Conservation (phyloP, 495 filamentous ascomycete genomes). For the Bacidia rubella region DNA sequence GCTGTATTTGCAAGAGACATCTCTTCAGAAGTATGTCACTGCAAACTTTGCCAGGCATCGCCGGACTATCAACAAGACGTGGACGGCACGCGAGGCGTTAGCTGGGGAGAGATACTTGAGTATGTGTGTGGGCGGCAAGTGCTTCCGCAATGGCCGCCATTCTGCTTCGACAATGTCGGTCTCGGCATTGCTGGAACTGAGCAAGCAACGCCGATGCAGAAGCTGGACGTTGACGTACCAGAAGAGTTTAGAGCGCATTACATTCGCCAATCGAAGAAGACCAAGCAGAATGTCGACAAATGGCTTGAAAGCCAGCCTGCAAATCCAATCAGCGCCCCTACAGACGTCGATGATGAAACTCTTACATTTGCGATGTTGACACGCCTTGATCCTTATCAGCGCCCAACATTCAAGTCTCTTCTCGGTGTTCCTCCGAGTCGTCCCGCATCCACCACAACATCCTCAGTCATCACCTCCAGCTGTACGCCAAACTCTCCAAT, state of each 20-base stretch:
- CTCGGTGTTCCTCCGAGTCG: constrained; percentile 51
- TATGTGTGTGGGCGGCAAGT: constrained; percentile 76
- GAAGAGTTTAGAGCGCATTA: constrained; percentile 85
- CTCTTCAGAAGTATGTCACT: constrained; percentile 62
- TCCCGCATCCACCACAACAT: constrained; percentile 22
- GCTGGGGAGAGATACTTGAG: constrained; percentile 94
- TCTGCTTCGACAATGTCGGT: constrained; percentile 47
- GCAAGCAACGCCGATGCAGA: constrained; percentile 54
- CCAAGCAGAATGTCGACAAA: constrained; percentile 64
- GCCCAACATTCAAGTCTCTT: constrained; percentile 64
- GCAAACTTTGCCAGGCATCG: constrained; percentile 57
- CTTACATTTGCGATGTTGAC: constrained; percentile 86
- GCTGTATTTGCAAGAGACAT: constrained; percentile 88
- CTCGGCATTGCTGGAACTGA: constrained; percentile 41
- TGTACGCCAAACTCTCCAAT: constrained; percentile 42
- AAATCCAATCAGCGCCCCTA: constrained; percentile 53
- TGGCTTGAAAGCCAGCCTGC: constrained; percentile 74
- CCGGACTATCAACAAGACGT: constrained; percentile 30
- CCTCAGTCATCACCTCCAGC: constrained; percentile 25
- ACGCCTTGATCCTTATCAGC: constrained; percentile 60
- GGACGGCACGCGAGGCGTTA: constrained; percentile 54
- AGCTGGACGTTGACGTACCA: constrained; percentile 81
- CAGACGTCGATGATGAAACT: constrained; percentile 86
- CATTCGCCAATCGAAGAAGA: constrained; percentile 75
- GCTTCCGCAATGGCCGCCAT: constrained; percentile 77